Conservation (phyloP, 2,329 filamentous ascomycete species). For the Gaeumannomyces sp. region DNA sequence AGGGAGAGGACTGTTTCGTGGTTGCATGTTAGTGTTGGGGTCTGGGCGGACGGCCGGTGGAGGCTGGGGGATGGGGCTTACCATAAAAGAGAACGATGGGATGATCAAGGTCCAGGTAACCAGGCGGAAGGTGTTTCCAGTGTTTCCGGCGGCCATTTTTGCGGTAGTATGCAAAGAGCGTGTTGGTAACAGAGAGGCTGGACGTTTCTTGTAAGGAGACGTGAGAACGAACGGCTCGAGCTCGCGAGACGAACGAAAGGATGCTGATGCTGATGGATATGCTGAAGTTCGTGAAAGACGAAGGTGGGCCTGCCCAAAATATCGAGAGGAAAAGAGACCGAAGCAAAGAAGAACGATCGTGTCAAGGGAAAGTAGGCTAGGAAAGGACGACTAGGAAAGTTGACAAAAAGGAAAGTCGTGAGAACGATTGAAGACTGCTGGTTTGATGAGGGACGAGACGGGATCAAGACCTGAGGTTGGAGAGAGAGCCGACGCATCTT, state of each 20-base stretch:
- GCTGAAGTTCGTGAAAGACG: neutral
- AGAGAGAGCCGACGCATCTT: neutral
- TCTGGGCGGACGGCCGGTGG: neutral
- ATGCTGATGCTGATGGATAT: neutral
- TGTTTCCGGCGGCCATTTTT: neutral
- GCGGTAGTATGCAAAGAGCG: neutral
- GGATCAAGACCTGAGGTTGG: neutral
- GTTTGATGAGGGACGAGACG: neutral
- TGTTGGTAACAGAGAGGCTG: neutral
- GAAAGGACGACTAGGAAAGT: neutral
- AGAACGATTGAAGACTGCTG: neutral
- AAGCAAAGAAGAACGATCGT: neutral
- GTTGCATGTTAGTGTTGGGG: neutral
- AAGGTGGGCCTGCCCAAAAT: slow-evolving; percentile 8
- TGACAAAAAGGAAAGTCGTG: neutral
- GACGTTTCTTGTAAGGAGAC: neutral
- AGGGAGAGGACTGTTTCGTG: slow-evolving; percentile 15
- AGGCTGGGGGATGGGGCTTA: neutral
- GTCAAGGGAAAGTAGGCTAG: neutral
- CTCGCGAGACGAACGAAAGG: neutral
- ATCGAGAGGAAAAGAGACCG: slow-evolving; percentile 2
- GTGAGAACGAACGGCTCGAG: neutral
- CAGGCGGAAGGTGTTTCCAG: slow-evolving; percentile 3
- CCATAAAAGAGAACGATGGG: slow-evolving; percentile 10
- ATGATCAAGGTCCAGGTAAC: slow-evolving; percentile 5